These are phyloP conservation scores for Lactarius vividus DNA, from an alignment of 768 basidiomycete species.

Conservation along the genomic window DNA sequence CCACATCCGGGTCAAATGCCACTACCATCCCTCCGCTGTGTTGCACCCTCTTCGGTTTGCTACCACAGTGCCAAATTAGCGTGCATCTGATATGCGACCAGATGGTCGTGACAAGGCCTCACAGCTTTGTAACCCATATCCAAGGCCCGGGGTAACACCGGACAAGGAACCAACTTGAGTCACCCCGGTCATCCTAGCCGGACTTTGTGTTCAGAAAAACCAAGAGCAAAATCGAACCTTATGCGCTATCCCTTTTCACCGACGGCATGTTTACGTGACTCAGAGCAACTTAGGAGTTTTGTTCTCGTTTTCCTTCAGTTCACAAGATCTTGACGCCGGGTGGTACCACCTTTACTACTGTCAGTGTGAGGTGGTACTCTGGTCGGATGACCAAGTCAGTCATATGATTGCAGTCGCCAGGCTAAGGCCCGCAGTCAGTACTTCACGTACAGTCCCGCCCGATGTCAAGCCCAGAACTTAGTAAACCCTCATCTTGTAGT, in stretches of 20 bases:
- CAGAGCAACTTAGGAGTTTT: conserved; percentile 33
- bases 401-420: too few species aligned
- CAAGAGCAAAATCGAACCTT: conserved; percentile 40
- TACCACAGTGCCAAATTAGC: neutral
- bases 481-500: too few species aligned
- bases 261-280: conserved; percentile 51
- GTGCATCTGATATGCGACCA: neutral
- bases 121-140: neutral
- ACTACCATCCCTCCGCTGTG: conserved; percentile 15
- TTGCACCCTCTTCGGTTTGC: neutral
- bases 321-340: too few species aligned
- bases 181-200: conserved; percentile 8
- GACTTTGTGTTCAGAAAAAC: conserved; percentile 43
- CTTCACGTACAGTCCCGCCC: too few species aligned
- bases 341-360: too few species aligned
- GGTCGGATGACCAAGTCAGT: too few species aligned
- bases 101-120: neutral
- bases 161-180: neutral
- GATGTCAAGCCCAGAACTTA: too few species aligned
- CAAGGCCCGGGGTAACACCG: neutral
- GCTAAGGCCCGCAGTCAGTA: too few species aligned
- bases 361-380: too few species aligned
- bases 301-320: too few species aligned
- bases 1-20: neutral
- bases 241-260: conserved; percentile 52